Evolutionary conservation across 2,329 filamentous ascomycete species (phyloP), one percentile per base, ranked within the genome.

Genomic region (Dothistroma pini): DNA sequence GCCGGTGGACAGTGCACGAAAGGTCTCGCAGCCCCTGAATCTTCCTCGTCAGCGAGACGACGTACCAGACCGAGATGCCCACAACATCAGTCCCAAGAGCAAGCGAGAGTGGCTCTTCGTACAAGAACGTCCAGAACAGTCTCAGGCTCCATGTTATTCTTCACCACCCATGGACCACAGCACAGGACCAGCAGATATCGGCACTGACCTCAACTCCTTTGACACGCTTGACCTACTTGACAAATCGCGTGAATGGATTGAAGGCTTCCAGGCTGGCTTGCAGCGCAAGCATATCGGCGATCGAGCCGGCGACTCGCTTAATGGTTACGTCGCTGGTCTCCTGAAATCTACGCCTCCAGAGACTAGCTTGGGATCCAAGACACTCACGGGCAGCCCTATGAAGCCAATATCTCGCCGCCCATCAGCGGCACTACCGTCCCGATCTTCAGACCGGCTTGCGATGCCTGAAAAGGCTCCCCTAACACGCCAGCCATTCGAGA

Each of bases 241-340:
- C 9, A 70, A 71, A 57, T 66, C 72, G 16, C 66, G 61, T n/a
- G 68, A 69, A 1, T 75, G 69, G 66, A 63, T 71, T 29, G 67
- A 72, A 47, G 74, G 74, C 25, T 74, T 69, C 59, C 64, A 69
- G 32, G 69, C 69, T 35, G 74, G 74, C 25, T 61, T 75, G 6
- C 59, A 70, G 54, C 71, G 73, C 55, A 61, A 63, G 32, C 60
- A 66, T 16, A 63, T 73, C 32, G 66, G 63, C 14, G 67, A 71
- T 21, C 67, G 67, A 35, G 61, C 57, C 14, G 69, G 67, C 5
- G 66, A 72, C 29, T 73, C 67, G 57, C 59, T 75, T 10, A 66
- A 72, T 7, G 74, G 74, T 10, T 75, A 75, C 62, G 74, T 72
- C 56, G 65, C 69, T 29, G 74, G 72, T 29, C 56, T 74, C 49